Base-by-base conservation (phyloP, 805 yeast species). In the Barnettozyma wickerhamii region DNA sequence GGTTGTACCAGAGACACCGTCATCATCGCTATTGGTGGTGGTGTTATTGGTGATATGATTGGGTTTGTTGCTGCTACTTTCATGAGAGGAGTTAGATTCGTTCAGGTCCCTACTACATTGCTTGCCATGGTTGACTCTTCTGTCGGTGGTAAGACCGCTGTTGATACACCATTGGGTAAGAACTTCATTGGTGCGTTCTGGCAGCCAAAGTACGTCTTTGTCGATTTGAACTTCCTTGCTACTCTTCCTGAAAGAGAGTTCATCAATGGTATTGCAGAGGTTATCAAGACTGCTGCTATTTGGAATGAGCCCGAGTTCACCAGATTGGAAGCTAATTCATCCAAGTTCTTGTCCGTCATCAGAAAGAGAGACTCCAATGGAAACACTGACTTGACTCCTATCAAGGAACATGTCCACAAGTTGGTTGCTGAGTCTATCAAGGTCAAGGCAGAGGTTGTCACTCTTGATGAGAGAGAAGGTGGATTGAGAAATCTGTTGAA, bases 61-160 rank as follows among this genome's bases (percentile, higher is more conserved):
- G 99, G 99, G 4, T 93, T 79, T 60, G 98, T 93, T 31, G 99
- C 99, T n/a, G 91, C 99, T 24, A 93, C 99, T 3, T 93, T 93
- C 63, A 93, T 93, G 99, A 77, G 99, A 60, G 99, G 99, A 42
- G 95, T 93, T 7, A 75, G 96, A 48, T 88, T 89, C 42, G 81
- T 89, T 33, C 99, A 93, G 63, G 74, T 93, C 21, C 99, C 99
- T 41, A 93, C 99, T 6, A 85, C 96, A 26, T 66, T 93, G 49
- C 72, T 93, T 48, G 83, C 99, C 7, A 93, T 93, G 99, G 99
- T 93, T 26, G 99, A 93, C 63, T 89, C 97, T 10, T 87, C 97
- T 5, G 88, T 93, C 52, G 99, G 99, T 45, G 99, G 99, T 31
- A 93, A 93, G 62, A 93, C 99, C 33, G 99, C 99, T 30, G 90